Conservation (phyloP, 1,139 yeast species). For the Suhomyces kunorum region DNA sequence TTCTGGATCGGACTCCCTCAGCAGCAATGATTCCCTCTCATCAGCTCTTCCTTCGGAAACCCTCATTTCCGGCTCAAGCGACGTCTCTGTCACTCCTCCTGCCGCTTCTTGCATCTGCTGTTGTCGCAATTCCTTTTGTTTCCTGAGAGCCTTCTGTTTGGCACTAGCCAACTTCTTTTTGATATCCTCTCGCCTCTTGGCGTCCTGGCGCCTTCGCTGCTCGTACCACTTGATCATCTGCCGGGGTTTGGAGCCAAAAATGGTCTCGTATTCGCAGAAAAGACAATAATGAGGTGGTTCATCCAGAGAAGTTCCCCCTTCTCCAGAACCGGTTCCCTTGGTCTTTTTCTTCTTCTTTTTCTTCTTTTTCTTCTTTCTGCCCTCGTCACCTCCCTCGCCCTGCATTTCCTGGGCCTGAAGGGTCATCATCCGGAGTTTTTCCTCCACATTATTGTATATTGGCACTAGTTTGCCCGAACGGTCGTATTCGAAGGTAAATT, state of each 20-base stretch:
- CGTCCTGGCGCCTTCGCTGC: slow-evolving; percentile 35
- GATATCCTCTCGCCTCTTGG: slow-evolving; percentile 35
- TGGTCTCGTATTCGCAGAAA: slow-evolving; percentile 61
- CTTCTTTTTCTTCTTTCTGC: slow-evolving; percentile 27
- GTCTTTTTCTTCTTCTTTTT: slow-evolving; percentile 16
- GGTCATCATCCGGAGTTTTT: slow-evolving; percentile 36
- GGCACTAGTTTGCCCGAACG: slow-evolving; percentile 46
- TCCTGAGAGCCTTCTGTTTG: slow-evolving; percentile 37
- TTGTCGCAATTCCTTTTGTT: slow-evolving; percentile 30
- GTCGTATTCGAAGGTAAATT: slow-evolving; percentile 48
- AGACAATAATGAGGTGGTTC: slow-evolving; percentile 38
- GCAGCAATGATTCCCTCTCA: too few relatives aligned
- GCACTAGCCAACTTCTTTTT: slow-evolving; percentile 40
- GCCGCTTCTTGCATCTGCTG: slow-evolving; percentile 20
- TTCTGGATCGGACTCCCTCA: too few relatives aligned
- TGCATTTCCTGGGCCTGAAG: slow-evolving; percentile 18
- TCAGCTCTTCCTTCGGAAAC: too few relatives aligned
- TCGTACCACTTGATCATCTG: slow-evolving; percentile 52
- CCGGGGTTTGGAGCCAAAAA: slow-evolving; percentile 54
- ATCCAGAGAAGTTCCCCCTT: neutral
- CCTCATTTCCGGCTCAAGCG: too few relatives aligned
- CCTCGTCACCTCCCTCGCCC: slow-evolving; percentile 9
- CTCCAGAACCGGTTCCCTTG: neutral
- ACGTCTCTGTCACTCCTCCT: neutral
- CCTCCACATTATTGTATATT: slow-evolving; percentile 43